These are phyloP conservation scores for Curvularia sp. DNA, from an alignment of 2,329 filamentous ascomycete genomes.

Conservation along the genomic window DNA sequence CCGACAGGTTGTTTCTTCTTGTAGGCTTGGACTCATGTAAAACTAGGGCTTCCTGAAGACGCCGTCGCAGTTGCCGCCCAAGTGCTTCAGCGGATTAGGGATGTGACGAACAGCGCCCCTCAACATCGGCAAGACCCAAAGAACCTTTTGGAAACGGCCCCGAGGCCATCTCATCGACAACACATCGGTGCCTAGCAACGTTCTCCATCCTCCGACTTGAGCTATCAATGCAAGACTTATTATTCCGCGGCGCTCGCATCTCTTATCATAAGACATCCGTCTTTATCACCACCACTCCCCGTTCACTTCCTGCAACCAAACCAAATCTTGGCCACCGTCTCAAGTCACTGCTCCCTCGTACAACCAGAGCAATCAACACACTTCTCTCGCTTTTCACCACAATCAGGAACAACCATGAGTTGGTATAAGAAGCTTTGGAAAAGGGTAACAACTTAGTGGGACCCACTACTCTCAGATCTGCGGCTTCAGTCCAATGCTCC, in stretches of 20 bases:
- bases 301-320: background rate
- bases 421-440: background rate
- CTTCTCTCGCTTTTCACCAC: background rate
- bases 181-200: background rate
- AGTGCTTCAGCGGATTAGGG: slow-evolving; percentile 57
- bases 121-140: background rate
- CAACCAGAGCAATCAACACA: background rate
- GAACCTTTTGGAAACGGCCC: background rate
- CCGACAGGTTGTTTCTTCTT: background rate
- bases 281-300: background rate
- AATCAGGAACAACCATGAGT: background rate
- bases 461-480: background rate
- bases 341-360: background rate
- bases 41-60: slow-evolving; percentile 68
- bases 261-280: background rate
- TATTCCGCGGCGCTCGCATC: background rate
- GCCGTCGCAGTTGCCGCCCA: slow-evolving; percentile 72
- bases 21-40: slow-evolving; percentile 12
- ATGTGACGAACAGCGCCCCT: background rate
- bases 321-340: background rate
- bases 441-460: background rate
- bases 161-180: background rate
- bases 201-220: background rate
- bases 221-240: background rate
- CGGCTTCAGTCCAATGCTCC: background rate